These are phyloP conservation scores for Exophiala mesophila DNA, from an alignment of 2,329 filamentous ascomycete species.

Conservation along the genomic window DNA sequence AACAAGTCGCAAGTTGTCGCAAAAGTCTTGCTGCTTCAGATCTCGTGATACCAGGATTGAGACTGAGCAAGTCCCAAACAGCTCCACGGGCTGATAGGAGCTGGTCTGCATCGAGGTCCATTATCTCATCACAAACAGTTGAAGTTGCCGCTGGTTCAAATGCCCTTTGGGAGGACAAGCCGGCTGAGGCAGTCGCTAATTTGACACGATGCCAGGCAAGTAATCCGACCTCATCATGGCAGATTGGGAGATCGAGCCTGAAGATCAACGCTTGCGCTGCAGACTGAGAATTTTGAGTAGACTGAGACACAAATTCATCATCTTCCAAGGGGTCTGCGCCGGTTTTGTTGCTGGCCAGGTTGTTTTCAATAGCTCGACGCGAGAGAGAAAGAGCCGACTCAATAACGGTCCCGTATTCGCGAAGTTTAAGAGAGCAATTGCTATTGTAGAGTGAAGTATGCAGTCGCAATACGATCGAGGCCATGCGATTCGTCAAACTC, in stretches of 20 bases:
- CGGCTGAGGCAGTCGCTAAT: constrained; percentile 12
- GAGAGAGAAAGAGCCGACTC: constrained; percentile 11
- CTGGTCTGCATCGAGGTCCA: constrained; percentile 12
- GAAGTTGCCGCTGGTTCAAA: constrained; percentile 12
- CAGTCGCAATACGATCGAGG: constrained; percentile 5
- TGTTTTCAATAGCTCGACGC: constrained; percentile 2
- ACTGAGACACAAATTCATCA: constrained; percentile 10
- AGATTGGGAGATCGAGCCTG: constrained; percentile 15
- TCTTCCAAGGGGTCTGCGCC: constrained; percentile 14
- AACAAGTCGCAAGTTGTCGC: constrained; percentile 43
- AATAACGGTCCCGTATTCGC: constrained; percentile 11
- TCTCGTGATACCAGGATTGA: constrained; percentile 12
- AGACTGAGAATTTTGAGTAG: constrained; percentile 6
- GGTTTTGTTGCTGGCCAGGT: neutral
- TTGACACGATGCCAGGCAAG: constrained; percentile 11
- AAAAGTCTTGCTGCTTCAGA: constrained; percentile 42
- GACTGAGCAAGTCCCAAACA: constrained; percentile 15
- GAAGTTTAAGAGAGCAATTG: neutral
- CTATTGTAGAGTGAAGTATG: constrained; percentile 8
- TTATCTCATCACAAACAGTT: constrained; percentile 15
- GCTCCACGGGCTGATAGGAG: constrained; percentile 17
- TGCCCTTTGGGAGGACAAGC: constrained; percentile 8
- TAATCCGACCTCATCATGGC: constrained; percentile 3
- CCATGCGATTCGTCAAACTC: constrained; percentile 11
- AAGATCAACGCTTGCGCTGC: neutral